Conservation (phyloP, 768 basidiomycete genomes). For the Tephrocybe rancida region DNA sequence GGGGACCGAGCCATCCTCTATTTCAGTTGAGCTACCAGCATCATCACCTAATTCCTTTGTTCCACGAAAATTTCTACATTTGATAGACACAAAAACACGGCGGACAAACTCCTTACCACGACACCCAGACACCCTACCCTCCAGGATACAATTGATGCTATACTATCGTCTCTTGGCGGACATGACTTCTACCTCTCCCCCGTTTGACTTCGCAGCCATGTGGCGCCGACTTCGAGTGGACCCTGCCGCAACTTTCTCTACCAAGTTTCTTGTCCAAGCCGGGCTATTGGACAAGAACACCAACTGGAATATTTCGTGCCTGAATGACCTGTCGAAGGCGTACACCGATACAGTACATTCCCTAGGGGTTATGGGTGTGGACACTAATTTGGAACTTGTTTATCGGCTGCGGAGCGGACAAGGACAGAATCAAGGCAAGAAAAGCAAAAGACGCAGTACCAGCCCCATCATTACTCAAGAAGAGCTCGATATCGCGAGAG, state of each 20-base stretch:
- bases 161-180: slow-evolving; percentile 67
- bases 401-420: slow-evolving; percentile 44
- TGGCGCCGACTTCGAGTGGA: slow-evolving; percentile 53
- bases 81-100: slow-evolving; percentile 77
- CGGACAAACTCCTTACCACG: slow-evolving; percentile 48
- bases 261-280: slow-evolving; percentile 47
- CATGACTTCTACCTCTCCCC: slow-evolving; percentile 43
- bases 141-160: slow-evolving; percentile 77
- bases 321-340: slow-evolving; percentile 37
- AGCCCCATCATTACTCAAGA: slow-evolving; percentile 27
- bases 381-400: slow-evolving; percentile 45
- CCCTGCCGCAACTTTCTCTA: slow-evolving; percentile 48
- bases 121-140: slow-evolving; percentile 56
- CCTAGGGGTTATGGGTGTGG: slow-evolving; percentile 34
- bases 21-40: background rate
- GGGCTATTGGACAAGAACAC: slow-evolving; percentile 27
- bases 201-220: slow-evolving; percentile 54
- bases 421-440: slow-evolving; percentile 5
- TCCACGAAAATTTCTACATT: slow-evolving; percentile 31
- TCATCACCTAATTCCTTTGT: too few species aligned
- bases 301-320: slow-evolving; percentile 28
- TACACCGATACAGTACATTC: slow-evolving; percentile 32
- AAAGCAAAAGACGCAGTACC: background rate
- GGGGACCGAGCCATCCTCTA: background rate
- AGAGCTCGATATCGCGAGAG: slow-evolving; percentile 43